Percentiles rank a stretch among this genome's conserved stretches.
Conservation (phyloP, 2,329 filamentous ascomycete species). For the Diaporthe amygdali region DNA sequence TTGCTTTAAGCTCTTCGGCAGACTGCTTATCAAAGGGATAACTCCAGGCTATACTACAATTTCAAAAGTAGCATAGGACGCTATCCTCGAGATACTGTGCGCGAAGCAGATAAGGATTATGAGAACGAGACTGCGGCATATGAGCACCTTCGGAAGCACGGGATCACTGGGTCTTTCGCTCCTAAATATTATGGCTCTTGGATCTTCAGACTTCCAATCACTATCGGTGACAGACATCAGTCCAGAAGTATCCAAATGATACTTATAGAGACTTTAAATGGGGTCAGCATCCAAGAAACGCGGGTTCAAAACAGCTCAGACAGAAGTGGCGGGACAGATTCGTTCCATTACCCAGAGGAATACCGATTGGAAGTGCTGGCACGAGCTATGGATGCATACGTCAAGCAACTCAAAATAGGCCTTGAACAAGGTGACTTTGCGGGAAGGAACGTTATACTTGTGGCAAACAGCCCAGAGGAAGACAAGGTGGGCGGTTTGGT, state of each 20-base stretch:
- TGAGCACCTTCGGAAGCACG: background rate
- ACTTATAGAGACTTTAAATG: background rate
- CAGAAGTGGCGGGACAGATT: background rate
- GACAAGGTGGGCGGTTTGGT: background rate
- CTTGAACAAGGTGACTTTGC: background rate
- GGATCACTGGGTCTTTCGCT: background rate
- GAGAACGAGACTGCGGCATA: background rate
- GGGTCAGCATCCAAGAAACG: background rate
- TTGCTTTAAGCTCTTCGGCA: no score
- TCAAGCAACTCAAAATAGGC: background rate
- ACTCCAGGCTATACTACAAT: background rate
- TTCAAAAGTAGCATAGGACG: background rate
- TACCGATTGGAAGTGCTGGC: background rate
- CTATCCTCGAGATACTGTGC: background rate
- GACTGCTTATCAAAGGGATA: no score
- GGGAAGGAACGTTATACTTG: background rate
- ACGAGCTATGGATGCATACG: background rate
- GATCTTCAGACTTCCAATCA: background rate
- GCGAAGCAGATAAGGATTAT: background rate
- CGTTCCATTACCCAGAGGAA: background rate
- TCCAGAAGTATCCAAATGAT: background rate
- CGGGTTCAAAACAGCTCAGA: background rate
- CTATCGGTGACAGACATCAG: no score
- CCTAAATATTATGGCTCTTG: background rate
- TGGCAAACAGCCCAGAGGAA: background rate